Evolutionary conservation across 257 asterid species (phyloP).

Genomic region (Scutellaria baicalensis): DNA sequence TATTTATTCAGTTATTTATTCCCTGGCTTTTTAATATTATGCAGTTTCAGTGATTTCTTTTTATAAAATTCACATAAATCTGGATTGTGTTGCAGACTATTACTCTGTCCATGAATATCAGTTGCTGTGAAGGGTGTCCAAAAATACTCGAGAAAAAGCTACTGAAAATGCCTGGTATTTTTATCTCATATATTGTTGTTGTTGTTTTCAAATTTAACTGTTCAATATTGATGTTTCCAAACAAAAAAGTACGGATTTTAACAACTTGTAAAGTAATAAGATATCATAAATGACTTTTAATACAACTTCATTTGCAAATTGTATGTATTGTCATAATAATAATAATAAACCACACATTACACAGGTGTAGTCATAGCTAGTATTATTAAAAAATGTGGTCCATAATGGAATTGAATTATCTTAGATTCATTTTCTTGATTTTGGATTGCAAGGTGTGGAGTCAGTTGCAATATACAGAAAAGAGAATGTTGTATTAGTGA

Average conservation of each 20-base stretch:
- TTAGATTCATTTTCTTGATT: not conserved
- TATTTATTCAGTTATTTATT: not conserved
- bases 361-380: too few relatives aligned
- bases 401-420: too few relatives aligned
- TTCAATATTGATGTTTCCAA: too few relatives aligned
- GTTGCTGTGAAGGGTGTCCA: constrained; percentile 23
- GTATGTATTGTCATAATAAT: too few relatives aligned
- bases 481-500: constrained; percentile 14
- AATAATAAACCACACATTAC: too few relatives aligned
- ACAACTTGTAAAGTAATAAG: too few relatives aligned
- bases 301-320: too few relatives aligned
- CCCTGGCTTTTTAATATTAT: not conserved
- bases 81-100: constrained; percentile 11
- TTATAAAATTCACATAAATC: not conserved
- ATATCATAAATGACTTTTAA: too few relatives aligned
- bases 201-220: too few relatives aligned
- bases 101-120: constrained; percentile 16
- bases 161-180: constrained; percentile 17
- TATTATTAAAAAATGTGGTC: too few relatives aligned
- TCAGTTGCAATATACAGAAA: constrained; percentile 4
- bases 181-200: too few relatives aligned
- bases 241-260: too few relatives aligned
- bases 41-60: not conserved
- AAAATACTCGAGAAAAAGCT: constrained; percentile 9
- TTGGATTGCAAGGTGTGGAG: constrained; percentile 14